Percentiles rank a stretch among this genome's conserved stretches.
phyloP scores from a whole-genome alignment of 805 yeast species.

The Suhomyces vadensis region DNA sequence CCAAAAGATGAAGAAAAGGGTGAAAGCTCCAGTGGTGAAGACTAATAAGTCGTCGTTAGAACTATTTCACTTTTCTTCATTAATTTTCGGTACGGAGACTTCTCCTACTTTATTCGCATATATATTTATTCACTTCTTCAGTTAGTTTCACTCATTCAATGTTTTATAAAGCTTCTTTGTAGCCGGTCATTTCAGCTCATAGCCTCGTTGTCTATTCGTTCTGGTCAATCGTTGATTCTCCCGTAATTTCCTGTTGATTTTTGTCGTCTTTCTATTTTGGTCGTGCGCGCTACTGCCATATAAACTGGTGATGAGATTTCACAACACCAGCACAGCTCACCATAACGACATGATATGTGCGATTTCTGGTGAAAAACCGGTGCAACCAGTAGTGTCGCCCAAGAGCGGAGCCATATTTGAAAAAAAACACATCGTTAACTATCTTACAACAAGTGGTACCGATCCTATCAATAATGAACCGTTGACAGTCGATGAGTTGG shows the following conservation, averaged over 20 bases:
- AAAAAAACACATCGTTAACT: conserved; percentile 55
- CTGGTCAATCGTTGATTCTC: no score
- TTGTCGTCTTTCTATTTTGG: background rate
- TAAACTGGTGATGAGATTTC: conserved; percentile 1
- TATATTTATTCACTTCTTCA: conserved; percentile 2
- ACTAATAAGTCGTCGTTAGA: background rate
- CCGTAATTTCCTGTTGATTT: background rate
- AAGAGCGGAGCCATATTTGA: conserved; percentile 74
- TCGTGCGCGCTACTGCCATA: conserved; percentile 4
- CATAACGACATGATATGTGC: conserved; percentile 22
- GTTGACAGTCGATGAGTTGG: conserved; percentile 56
- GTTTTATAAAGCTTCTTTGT: no score
- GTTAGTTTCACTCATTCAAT: background rate
- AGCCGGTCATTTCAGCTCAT: no score
- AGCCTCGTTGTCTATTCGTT: no score
- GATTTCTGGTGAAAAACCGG: conserved; percentile 69
- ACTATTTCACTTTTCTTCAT: background rate
- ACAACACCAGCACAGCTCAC: background rate
- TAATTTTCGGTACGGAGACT: background rate
- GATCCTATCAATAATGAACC: conserved; percentile 79
- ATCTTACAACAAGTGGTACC: conserved; percentile 60
- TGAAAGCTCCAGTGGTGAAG: conserved; percentile 10
- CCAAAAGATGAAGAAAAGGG: conserved; percentile 6
- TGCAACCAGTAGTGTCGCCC: conserved; percentile 75
- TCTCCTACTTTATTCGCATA: background rate